Conservation (phyloP, 345 rosid species). For the Dipteronia dyeriana region DNA sequence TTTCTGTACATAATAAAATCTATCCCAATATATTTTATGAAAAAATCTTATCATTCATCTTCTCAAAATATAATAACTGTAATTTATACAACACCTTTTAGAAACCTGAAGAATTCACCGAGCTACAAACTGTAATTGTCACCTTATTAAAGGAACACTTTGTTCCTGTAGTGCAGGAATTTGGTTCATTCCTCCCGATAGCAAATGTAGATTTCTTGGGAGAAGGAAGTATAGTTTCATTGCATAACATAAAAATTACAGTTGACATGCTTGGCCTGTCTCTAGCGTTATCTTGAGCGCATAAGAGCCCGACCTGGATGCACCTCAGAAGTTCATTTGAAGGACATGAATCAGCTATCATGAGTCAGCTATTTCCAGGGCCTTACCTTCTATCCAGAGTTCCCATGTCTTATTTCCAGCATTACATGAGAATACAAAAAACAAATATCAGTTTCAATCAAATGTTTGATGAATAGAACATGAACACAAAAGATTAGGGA, state of each 20-base stretch:
- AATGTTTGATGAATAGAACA: background rate
- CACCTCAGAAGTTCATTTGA: background rate
- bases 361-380: constrained; percentile 12
- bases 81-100: no score
- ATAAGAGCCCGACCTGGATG: constrained; percentile 17
- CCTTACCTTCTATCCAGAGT: constrained; percentile 18
- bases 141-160: background rate
- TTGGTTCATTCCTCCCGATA: no score
- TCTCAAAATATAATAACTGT: no score
- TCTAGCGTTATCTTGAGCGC: background rate
- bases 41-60: no score
- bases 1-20: no score
- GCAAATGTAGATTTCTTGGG: constrained; percentile 10
- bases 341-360: background rate
- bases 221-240: constrained; percentile 4
- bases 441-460: background rate
- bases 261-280: constrained; percentile 23
- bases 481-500: accelerated
- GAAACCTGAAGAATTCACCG: no score
- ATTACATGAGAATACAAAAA: background rate
- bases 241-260: constrained; percentile 11
- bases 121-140: background rate
- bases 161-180: background rate
- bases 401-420: constrained; percentile 14
- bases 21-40: no score